A percentile compares a stretch with the other conserved stretches of the same genome.
phyloP scores from a whole-genome alignment of 1,284 basidiomycete genomes.

The Marasmius sp. region DNA sequence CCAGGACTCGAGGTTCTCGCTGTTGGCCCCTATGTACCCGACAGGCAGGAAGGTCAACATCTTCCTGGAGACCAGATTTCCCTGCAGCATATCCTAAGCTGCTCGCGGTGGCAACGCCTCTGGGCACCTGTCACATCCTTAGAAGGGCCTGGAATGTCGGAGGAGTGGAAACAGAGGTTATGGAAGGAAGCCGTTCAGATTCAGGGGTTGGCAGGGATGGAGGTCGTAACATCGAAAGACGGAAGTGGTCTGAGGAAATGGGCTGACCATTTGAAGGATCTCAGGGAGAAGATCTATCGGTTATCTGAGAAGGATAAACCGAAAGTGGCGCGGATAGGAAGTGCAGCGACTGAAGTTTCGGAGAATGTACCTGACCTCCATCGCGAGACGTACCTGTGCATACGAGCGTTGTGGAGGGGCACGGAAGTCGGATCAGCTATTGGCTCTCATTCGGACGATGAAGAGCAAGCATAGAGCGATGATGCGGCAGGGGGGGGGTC shows the following conservation, averaged over 20 bases:
- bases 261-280: not conserved
- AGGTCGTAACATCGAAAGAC: not conserved
- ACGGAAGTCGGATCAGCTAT: not conserved
- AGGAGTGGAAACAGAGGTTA: not conserved
- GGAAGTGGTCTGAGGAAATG: not conserved
- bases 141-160: not conserved
- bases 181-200: not conserved
- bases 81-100: not conserved
- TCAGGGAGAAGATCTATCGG: not conserved
- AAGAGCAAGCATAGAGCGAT: too few species aligned
- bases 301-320: not conserved
- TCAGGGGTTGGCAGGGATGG: conserved; percentile 1
- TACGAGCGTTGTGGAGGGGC: not conserved
- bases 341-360: not conserved
- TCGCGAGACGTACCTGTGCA: not conserved
- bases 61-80: not conserved
- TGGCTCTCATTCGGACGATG: too few species aligned
- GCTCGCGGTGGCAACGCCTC: not conserved
- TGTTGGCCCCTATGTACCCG: not conserved
- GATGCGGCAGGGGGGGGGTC: too few species aligned
- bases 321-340: not conserved
- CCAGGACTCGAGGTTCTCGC: not conserved
- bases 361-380: not conserved
- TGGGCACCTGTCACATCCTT: not conserved
- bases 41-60: not conserved